Conservation (phyloP, 176 grass and related monocot genomes). For the Rhipidocladum racemiflorum region DNA sequence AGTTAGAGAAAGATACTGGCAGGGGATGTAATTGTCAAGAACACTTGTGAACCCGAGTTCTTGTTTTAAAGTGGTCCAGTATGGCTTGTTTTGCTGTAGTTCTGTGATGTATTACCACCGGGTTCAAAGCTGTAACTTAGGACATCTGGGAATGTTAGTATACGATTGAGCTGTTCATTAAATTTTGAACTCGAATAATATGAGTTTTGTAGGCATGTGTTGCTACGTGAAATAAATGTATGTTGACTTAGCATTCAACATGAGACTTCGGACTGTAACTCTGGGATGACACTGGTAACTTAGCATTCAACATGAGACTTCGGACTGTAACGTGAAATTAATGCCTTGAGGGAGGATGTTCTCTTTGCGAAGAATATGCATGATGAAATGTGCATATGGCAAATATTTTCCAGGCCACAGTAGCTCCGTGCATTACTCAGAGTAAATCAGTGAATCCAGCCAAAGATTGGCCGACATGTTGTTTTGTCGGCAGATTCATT, state of each 20-base stretch:
- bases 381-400: too few species aligned
- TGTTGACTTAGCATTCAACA: background rate
- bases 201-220: slow-evolving; percentile 25
- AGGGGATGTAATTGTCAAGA: background rate
- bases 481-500: too few species aligned
- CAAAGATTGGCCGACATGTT: too few species aligned
- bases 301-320: background rate
- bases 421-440: too few species aligned
- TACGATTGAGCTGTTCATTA: slow-evolving; percentile 36
- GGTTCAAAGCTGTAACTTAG: slow-evolving; percentile 22
- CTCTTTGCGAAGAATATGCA: too few species aligned
- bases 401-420: too few species aligned
- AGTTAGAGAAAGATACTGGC: background rate
- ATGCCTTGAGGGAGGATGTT: too few species aligned
- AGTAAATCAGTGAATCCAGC: too few species aligned
- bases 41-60: background rate
- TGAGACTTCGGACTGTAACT: background rate
- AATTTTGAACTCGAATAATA: slow-evolving; percentile 51
- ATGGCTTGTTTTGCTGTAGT: slow-evolving; percentile 18
- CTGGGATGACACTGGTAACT: background rate
- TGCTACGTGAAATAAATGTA: slow-evolving; percentile 35
- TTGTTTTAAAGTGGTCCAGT: slow-evolving; percentile 7
- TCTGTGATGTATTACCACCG: slow-evolving; percentile 15
- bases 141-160: background rate
- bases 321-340: background rate